Evolutionary conservation across 768 basidiomycete genomes (phyloP).

Genomic region (Serendipita sp.): DNA sequence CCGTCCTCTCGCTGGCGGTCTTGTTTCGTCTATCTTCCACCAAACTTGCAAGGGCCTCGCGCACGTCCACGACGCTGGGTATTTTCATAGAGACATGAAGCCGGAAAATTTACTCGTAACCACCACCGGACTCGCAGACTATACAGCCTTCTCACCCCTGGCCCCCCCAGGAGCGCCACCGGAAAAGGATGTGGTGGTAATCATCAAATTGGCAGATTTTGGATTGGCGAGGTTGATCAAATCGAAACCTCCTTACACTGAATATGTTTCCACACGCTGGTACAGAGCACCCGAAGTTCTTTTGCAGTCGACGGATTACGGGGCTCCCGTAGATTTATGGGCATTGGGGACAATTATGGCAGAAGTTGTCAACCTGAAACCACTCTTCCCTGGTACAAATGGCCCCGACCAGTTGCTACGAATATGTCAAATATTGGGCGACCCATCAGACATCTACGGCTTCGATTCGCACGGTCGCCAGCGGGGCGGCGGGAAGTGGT

Average conservation of each 20-base stretch:
- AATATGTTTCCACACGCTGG: slow-evolving; percentile 99
- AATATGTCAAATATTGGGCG: slow-evolving; percentile 87
- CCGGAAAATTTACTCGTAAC: slow-evolving; percentile 98
- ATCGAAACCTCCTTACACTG: slow-evolving; percentile 87
- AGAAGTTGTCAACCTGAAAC: slow-evolving; percentile 85
- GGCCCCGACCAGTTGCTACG: slow-evolving; percentile 84
- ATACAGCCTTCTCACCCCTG: slow-evolving; percentile 60
- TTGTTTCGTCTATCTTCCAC: slow-evolving; percentile 85
- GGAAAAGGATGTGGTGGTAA: slow-evolving; percentile 89
- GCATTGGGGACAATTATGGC: slow-evolving; percentile 97
- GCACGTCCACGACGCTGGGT: slow-evolving; percentile 83
- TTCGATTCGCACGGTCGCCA: slow-evolving; percentile 47
- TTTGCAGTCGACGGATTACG: slow-evolving; percentile 80
- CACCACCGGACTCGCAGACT: slow-evolving; percentile 88
- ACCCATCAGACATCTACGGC: slow-evolving; percentile 75
- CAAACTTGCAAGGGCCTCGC: slow-evolving; percentile 82
- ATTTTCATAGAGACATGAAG: slow-evolving; percentile 99
- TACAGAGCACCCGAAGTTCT: slow-evolving; percentile 97
- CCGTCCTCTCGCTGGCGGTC: slow-evolving; percentile 87
- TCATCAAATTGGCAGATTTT: slow-evolving; percentile 97
- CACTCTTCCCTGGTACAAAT: slow-evolving; percentile 84
- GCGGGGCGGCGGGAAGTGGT: slow-evolving; percentile 81
- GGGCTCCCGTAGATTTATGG: slow-evolving; percentile 98
- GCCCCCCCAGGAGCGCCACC: slow-evolving; percentile 45
- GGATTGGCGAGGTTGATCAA: slow-evolving; percentile 84